Evolutionary conservation across 2,329 filamentous ascomycete genomes (phyloP), one percentile per base, ranked within the genome.

Genomic region (Penicillium corylophilum): DNA sequence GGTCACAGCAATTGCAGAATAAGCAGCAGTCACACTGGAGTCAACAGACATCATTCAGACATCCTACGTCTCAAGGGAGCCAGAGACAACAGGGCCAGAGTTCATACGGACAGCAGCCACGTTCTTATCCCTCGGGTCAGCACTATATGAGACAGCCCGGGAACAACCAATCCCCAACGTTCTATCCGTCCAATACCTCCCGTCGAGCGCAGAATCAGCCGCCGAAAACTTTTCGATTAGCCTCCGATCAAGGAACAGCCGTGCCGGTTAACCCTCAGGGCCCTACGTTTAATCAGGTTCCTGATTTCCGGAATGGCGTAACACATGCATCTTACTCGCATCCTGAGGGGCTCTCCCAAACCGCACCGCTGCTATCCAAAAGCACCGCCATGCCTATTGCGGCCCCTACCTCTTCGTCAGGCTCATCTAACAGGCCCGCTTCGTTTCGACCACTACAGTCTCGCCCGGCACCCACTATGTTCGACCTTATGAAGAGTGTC

Each of bases 71-170:
- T 3, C 49, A 43, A 18, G 24, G 41, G 16, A 24, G 6, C 23
- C 43, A 33, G 28, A 26, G n/a, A 24, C 36, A 46, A 23, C 16
- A 15, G 8, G 29, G 2, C 3, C 39, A 40, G 13, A 13, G 33
- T 7, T 48, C 20, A 24, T n/a, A 12, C 16, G 7, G 22, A n/a
- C 28, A 40, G 9, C 31, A 35, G 16, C 18, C n/a, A 12, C 6
- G 16, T 24, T 12, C 26, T 9, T 16, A 28, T 24, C 8, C 41
- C 18, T 18, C 23, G 26, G 24, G 24, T 7, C 46, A 33, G n/a
- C 51, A 53, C 39, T 47, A 39, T 40, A 29, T 22, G 18, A 42
- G 47, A n/a, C 38, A 39, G 3, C 44, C 43, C 33, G 38, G 18
- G 23, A 26, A 38, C 31, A 50, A 31, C 22, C 26, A 42, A 8